Evolutionary conservation across 1,284 basidiomycete genomes (phyloP).

Genomic region (Cutaneotrichosporon cavernicola): DNA sequence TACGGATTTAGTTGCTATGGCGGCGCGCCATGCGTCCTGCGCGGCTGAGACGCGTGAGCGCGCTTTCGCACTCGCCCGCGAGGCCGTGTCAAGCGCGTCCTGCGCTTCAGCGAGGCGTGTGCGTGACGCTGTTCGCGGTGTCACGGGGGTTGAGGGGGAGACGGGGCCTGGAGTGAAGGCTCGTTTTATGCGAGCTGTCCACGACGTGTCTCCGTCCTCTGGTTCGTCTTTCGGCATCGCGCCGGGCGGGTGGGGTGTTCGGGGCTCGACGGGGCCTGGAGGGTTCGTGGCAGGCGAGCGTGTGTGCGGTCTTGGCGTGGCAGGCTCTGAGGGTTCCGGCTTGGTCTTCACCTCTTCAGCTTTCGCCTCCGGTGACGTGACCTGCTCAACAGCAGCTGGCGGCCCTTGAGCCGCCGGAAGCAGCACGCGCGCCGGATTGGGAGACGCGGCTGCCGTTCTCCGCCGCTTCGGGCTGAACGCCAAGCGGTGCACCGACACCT

Average conservation of each 20-base stretch:
- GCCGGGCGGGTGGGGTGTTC: not conserved
- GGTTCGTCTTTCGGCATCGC: slow-evolving; percentile 7
- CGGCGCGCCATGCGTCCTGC: slow-evolving; percentile 20
- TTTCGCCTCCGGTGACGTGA: not conserved
- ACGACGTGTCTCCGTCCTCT: slow-evolving; percentile 18
- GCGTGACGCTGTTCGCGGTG: slow-evolving; percentile 3
- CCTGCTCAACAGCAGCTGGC: not conserved
- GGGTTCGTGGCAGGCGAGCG: not conserved
- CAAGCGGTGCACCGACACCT: slow-evolving; percentile 5
- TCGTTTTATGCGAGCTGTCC: slow-evolving; percentile 15
- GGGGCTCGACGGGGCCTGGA: not conserved
- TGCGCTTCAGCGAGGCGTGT: slow-evolving; percentile 15
- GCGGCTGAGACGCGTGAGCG: slow-evolving; percentile 13
- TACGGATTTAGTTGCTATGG: slow-evolving; percentile 18
- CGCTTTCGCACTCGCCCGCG: slow-evolving; percentile 10
- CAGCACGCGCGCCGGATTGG: not conserved
- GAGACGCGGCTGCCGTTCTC: not conserved
- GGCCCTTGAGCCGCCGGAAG: not conserved
- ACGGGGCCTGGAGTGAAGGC: not conserved
- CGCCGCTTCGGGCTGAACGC: slow-evolving; percentile 5
- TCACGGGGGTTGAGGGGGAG: not conserved
- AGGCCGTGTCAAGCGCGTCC: slow-evolving; percentile 17
- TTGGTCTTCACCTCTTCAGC: not conserved
- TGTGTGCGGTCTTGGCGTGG: not conserved
- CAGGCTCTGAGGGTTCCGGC: not conserved